phyloP scores from a whole-genome alignment of 176 grass and related monocot species.

The Urochloa ruziziensis region DNA sequence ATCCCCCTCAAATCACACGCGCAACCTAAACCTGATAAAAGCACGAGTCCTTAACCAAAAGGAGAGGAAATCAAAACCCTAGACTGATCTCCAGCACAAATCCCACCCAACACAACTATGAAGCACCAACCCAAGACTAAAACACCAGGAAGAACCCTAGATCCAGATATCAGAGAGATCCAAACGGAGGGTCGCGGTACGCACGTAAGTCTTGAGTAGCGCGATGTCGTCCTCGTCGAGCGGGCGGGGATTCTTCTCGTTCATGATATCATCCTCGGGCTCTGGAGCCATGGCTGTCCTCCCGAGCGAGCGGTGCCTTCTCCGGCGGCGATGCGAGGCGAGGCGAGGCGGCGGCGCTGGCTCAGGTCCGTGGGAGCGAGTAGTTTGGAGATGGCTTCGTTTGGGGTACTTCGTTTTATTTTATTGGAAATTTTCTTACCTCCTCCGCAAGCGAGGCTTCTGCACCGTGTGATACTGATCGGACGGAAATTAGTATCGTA shows the following conservation, averaged over 20 bases:
- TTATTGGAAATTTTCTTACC: conserved; percentile 3
- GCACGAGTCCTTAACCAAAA: no score
- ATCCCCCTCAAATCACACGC: not conserved
- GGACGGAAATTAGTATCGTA: not conserved
- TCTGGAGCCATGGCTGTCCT: conserved; percentile 65
- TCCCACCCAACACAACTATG: not conserved
- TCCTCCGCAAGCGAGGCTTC: conserved; percentile 6
- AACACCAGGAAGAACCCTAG: conserved; percentile 1
- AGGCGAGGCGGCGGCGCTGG: not conserved
- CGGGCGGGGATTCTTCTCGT: conserved; percentile 70
- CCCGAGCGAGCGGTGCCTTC: not conserved
- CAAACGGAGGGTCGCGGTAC: not conserved
- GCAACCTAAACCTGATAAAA: not conserved
- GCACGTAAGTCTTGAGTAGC: conserved; percentile 78
- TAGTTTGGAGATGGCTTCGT: not conserved
- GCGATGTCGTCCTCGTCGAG: conserved; percentile 93
- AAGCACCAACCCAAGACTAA: not conserved
- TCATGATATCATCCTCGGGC: conserved; percentile 66
- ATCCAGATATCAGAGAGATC: conserved; percentile 10
- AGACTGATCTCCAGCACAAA: not conserved
- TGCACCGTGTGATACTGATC: not conserved
- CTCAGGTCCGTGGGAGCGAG: not conserved
- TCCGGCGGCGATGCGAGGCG: not conserved
- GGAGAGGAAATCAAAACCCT: conserved; percentile 7
- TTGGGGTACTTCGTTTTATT: not conserved